Evolutionary conservation across 768 basidiomycete species (phyloP), one percentile per base, ranked within the genome.

Genomic region (Rhodocollybia butyracea): DNA sequence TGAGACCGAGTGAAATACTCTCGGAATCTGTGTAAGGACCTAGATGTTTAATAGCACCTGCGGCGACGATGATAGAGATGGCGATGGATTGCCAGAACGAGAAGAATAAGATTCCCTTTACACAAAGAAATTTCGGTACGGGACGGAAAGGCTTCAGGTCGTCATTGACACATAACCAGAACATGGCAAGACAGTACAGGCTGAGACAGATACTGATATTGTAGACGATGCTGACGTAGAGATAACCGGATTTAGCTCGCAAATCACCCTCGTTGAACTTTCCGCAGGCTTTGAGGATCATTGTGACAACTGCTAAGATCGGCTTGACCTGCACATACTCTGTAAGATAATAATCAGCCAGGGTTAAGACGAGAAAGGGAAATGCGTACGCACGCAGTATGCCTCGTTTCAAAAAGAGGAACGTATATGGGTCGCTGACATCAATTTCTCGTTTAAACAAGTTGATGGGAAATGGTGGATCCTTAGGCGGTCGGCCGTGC

Each of bases 271-370:
- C 96, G 61, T 89, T 84, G 73, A 88, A 98, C 60, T 88, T 93
- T 2, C 91, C 91, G 2, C 80, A 74, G 0, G 86, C 87, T 67
- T 99, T 98, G 63, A 97, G 79, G 27, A 95, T 81, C 55, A 97
- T 71, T 3, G 93, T 98, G 2, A 81, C 85, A 2, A 88, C 66
- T 0, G 96, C 95, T 0, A 99, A 77, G 0, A 96, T 67, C 1
- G 97, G 97, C 65, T 99, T 99, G 55, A 98, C 77, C 69, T 98
- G 94, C 1, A 98, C 96, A 68, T 99, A 98, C 78, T 98, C 96
- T 98, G 63, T 53, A 38, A 24, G 24, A 45, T 43, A 26, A n/a
- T 10, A 57, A 60, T 26, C 58, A 34, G 50, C 29, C 36, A 51
- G 11, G 48, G 34, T 8, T 38, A 39, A 2, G 38, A 27, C 41